Conservation (phyloP, 192 early-diverging fungal species). For the Entophlyctis luteolus region DNA sequence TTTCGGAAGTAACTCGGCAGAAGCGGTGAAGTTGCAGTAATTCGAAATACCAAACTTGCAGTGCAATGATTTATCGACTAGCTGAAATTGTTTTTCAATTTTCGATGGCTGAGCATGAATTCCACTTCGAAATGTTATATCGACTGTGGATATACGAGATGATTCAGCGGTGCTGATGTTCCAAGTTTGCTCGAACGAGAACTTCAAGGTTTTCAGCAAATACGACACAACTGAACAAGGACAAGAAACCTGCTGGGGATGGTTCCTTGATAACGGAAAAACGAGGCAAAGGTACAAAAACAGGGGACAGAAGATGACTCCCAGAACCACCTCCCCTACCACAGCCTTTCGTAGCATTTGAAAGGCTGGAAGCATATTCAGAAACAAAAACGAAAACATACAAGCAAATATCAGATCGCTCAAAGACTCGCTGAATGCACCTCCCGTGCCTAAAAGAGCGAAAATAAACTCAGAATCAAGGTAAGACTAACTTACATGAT, state of each 20-base stretch:
- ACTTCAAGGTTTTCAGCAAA: conserved; percentile 7
- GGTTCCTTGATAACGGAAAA: conserved; percentile 26
- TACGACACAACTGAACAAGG: neutral
- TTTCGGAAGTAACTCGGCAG: neutral
- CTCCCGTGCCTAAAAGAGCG: conserved; percentile 10
- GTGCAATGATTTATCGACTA: neutral
- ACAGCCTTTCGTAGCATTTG: conserved; percentile 19
- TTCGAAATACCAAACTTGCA: neutral
- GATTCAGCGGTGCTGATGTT: conserved; percentile 2
- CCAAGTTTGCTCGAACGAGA: conserved; percentile 18
- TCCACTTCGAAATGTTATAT: conserved; percentile 11
- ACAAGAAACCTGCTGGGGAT: conserved; percentile 23
- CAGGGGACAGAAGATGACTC: conserved; percentile 4
- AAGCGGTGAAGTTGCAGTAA: neutral
- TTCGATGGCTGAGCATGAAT: neutral
- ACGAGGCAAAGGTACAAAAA: neutral
- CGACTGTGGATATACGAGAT: neutral
- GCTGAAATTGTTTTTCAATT: neutral
- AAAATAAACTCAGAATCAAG: conserved; percentile 20
- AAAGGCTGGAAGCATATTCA: conserved; percentile 34
- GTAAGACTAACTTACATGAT: conserved; percentile 15
- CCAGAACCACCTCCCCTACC: conserved; percentile 10
- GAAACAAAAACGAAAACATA: conserved; percentile 11
- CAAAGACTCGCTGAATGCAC: conserved; percentile 7
- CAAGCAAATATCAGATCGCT: conserved; percentile 32